Evolutionary conservation across 1,139 yeast species (phyloP).

Genomic region (Spencermartinsiella ligniputridi): DNA sequence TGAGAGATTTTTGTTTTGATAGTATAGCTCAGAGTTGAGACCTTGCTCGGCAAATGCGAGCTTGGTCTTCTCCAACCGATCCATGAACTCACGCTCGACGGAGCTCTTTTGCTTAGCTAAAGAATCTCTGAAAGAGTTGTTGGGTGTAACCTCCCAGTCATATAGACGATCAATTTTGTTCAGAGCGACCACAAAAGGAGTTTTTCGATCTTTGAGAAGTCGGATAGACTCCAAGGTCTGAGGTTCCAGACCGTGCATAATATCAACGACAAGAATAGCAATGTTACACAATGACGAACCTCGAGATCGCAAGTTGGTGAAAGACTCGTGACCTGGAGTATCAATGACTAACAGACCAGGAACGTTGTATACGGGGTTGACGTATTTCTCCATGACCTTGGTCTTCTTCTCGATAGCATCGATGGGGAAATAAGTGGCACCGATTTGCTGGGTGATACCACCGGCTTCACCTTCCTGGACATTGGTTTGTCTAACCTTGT

Average conservation of each 20-base stretch:
- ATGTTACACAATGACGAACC: slow-evolving; percentile 99
- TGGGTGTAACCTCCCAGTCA: slow-evolving; percentile 87
- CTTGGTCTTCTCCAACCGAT: slow-evolving; percentile 78
- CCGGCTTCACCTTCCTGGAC: slow-evolving; percentile 99
- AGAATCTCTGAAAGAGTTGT: slow-evolving; percentile 94
- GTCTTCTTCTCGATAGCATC: slow-evolving; percentile 90
- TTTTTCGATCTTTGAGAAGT: slow-evolving; percentile 90
- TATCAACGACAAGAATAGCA: slow-evolving; percentile 96
- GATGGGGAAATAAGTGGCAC: slow-evolving; percentile 99
- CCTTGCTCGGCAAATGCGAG: slow-evolving; percentile 97
- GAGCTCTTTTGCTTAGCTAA: slow-evolving; percentile 73
- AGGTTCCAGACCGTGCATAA: slow-evolving; percentile 98
- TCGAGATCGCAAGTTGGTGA: slow-evolving; percentile 94
- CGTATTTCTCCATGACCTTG: slow-evolving; percentile 81
- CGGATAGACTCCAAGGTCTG: slow-evolving; percentile 94
- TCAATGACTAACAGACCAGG: slow-evolving; percentile 96
- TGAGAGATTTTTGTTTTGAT: slow-evolving; percentile 88
- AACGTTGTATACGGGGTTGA: slow-evolving; percentile 82
- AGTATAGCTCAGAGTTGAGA: slow-evolving; percentile 93
- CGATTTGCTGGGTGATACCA: slow-evolving; percentile 99
- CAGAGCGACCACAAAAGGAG: slow-evolving; percentile 94
- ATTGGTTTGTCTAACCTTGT: slow-evolving; percentile 95
- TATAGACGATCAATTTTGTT: slow-evolving; percentile 96
- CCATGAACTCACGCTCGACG: slow-evolving; percentile 89
- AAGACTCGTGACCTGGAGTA: slow-evolving; percentile 99